Evolutionary conservation across 805 yeast genomes (phyloP).

Genomic region (Trichomonascus vanleenenianus): DNA sequence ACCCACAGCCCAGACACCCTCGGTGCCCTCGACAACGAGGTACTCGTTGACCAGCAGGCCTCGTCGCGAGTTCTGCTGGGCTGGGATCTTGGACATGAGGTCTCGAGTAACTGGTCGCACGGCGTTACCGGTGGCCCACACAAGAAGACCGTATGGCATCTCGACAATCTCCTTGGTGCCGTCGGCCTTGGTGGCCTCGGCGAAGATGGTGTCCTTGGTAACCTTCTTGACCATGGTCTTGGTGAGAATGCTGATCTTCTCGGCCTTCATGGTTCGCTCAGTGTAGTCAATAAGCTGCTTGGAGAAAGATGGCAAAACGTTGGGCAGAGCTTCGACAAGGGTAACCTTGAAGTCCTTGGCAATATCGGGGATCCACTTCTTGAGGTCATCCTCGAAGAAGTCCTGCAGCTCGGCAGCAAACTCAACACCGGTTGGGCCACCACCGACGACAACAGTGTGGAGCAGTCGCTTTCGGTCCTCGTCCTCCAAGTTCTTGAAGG

Average conservation of each 20-base stretch:
- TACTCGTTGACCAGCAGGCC: slow-evolving; percentile 82
- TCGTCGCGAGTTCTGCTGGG: slow-evolving; percentile 76
- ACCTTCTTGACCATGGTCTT: slow-evolving; percentile 88
- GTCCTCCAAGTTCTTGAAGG: slow-evolving; percentile 56
- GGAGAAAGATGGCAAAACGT: slow-evolving; percentile 54
- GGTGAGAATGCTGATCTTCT: slow-evolving; percentile 65
- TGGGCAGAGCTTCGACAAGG: slow-evolving; percentile 85
- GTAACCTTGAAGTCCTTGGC: slow-evolving; percentile 76
- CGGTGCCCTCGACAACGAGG: slow-evolving; percentile 73
- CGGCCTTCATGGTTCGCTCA: slow-evolving; percentile 59
- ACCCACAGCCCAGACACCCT: slow-evolving; percentile 82
- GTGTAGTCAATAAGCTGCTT: slow-evolving; percentile 54
- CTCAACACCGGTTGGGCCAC: slow-evolving; percentile 98
- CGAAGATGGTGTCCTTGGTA: slow-evolving; percentile 59
- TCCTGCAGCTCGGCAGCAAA: slow-evolving; percentile 95
- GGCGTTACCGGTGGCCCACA: slow-evolving; percentile 98
- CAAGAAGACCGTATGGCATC: slow-evolving; percentile 85
- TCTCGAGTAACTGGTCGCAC: slow-evolving; percentile 68
- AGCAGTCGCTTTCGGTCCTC: slow-evolving; percentile 79
- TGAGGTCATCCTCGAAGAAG: slow-evolving; percentile 84
- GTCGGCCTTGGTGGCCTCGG: slow-evolving; percentile 56
- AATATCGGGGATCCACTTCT: slow-evolving; percentile 82
- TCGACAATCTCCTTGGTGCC: slow-evolving; percentile 55
- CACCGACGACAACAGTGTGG: slow-evolving; percentile 90
- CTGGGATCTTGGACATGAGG: slow-evolving; percentile 58